Base-by-base conservation (phyloP, 192 early-diverging fungal species). In the Pilaira anomala region DNA sequence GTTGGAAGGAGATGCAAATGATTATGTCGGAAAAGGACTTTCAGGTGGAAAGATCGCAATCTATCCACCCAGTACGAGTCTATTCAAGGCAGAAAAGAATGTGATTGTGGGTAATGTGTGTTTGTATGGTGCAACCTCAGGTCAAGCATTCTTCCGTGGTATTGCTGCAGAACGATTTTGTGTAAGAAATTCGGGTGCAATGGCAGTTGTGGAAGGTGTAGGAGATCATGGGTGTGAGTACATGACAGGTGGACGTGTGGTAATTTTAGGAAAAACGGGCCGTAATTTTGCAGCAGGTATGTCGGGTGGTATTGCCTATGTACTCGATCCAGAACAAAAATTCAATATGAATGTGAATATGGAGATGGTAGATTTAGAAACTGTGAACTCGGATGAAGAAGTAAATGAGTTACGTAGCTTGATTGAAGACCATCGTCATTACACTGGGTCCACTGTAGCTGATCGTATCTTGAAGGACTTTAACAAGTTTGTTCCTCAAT, bases 201-300 rank as follows among this genome's bases (percentile, higher is more conserved):
- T 82, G 48, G 93, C 94, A 42, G 95, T 98, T 6, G 90, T 93
- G 36, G 97, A 98, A 76, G 97, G 97, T 63, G 87, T 89, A 25
- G 97, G 97, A 67, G 97, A 98, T 82, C 97, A 98, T 74, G 97
- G 95, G 56, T 97, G 95, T 78, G 97, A 98, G 83, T 98, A 98
- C 83, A 98, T 98, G 97, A 98, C 97, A 7, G 97, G 97, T 48
- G 97, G 97, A 48, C 83, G 93, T 40, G 89, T 91, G 40, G 81
- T 98, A 28, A 85, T 98, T 30, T 80, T 98, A 7, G 97, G 95
- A 65, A 54, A 56, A 25, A 91, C 90, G 19, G 97, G 97, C 11
- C 87, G 94, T 70, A 98, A 98, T 84, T 97, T 98, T 83, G 97
- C 97, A 19, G 97, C 97, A 16, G 97, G 97, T 74, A 98, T 98